phyloP scores from a whole-genome alignment of 805 yeast species.

The Candida morakotiae region DNA sequence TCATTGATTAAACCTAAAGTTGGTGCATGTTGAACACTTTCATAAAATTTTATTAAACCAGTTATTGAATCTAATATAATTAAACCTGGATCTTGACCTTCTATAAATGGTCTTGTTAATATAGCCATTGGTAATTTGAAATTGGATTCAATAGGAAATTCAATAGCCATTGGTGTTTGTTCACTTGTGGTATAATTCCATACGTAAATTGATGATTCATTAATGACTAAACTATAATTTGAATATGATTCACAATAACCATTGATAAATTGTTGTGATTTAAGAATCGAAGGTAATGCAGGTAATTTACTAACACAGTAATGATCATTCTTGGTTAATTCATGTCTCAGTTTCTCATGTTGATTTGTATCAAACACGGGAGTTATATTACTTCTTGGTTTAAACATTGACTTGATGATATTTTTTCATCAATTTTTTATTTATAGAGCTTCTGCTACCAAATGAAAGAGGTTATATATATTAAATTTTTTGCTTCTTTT shows the following conservation, averaged over 20 bases:
- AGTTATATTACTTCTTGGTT: constrained; percentile 5
- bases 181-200: constrained; percentile 71
- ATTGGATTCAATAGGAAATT: constrained; percentile 40
- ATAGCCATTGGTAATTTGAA: constrained; percentile 47
- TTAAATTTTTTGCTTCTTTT: constrained; percentile 28
- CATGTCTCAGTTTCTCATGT: constrained; percentile 17
- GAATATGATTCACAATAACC: constrained; percentile 48
- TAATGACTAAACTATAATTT: constrained; percentile 46
- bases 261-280: constrained; percentile 14
- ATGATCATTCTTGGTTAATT: constrained; percentile 54
- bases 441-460: constrained; percentile 4
- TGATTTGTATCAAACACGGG: background rate
- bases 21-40: constrained; percentile 68
- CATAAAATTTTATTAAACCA: constrained; percentile 67
- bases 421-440: too few species aligned
- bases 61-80: constrained; percentile 56
- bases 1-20: constrained; percentile 54
- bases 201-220: constrained; percentile 50
- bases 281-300: constrained; percentile 47
- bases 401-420: constrained; percentile 8
- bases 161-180: constrained; percentile 51
- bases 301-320: constrained; percentile 56
- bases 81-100: constrained; percentile 58
- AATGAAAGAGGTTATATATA: too few species aligned
- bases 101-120: constrained; percentile 50